Evolutionary conservation across 2,329 filamentous ascomycete genomes (phyloP).

Genomic region (Huntiella decipiens): DNA sequence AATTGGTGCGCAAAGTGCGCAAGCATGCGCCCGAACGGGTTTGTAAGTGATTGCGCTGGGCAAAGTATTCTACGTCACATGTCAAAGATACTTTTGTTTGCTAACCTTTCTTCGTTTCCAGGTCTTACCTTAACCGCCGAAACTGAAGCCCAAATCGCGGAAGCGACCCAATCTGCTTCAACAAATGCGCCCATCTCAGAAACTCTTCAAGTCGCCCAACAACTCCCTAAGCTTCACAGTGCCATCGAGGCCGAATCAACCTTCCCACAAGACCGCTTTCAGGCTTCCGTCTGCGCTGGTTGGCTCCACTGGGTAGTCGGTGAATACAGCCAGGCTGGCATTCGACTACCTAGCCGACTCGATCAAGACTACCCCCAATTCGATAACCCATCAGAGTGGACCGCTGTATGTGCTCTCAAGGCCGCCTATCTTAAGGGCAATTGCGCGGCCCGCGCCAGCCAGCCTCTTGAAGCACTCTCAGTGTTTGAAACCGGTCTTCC

Average conservation of each 20-base stretch:
- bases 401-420: constrained; percentile 63
- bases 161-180: constrained; percentile 25
- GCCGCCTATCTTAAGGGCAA: constrained; percentile 59
- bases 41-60: constrained; percentile 38
- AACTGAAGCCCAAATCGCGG: constrained; percentile 46
- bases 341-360: constrained; percentile 44
- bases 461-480: constrained; percentile 39
- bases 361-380: constrained; percentile 33
- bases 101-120: constrained; percentile 18
- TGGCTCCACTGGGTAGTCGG: constrained; percentile 68
- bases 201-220: constrained; percentile 26
- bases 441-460: constrained; percentile 30
- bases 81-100: not conserved
- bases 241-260: constrained; percentile 39
- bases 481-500: constrained; percentile 48
- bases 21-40: constrained; percentile 77
- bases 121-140: constrained; percentile 53
- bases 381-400: constrained; percentile 51
- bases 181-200: constrained; percentile 24
- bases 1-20: constrained; percentile 78
- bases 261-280: constrained; percentile 43
- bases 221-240: constrained; percentile 31
- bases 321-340: constrained; percentile 44
- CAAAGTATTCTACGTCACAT: constrained; percentile 1
- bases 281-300: constrained; percentile 65